phyloP scores from a whole-genome alignment of 139 green algal genomes.

The Chlamydomonas sphaeroides region DNA sequence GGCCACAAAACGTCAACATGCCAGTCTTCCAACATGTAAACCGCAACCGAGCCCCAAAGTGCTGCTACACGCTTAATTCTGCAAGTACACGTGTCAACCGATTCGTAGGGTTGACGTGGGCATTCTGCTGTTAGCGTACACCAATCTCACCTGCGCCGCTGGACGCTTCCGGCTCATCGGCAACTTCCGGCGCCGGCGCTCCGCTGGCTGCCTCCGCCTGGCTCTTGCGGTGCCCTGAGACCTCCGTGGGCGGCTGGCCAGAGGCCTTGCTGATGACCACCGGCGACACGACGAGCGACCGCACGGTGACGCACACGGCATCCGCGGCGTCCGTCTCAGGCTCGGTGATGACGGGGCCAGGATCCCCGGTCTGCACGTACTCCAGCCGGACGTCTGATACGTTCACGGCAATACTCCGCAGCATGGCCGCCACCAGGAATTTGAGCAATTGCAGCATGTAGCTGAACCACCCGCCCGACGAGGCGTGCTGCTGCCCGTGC shows the following conservation, averaged over 20 bases:
- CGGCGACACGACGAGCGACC: neutral
- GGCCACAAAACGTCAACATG: no score
- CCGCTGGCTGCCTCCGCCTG: no score
- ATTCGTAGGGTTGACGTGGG: neutral
- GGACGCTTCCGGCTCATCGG: no score
- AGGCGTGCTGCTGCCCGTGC: neutral
- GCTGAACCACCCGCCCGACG: neutral
- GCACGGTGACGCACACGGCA: neutral
- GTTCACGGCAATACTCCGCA: constrained; percentile 26
- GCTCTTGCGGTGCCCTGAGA: no score
- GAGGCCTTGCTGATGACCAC: neutral
- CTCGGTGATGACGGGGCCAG: neutral
- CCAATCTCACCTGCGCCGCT: neutral
- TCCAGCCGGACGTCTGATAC: neutral
- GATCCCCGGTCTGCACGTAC: constrained; percentile 40
- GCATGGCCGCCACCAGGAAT: neutral
- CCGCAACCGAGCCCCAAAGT: no score
- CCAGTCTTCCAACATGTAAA: no score
- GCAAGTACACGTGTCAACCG: neutral
- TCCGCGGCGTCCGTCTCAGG: neutral
- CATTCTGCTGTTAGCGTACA: no score
- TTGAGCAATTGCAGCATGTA: neutral
- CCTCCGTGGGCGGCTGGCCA: no score
- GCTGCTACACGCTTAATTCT: no score
- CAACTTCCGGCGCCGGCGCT: no score